Evolutionary conservation across 306 rosid genomes (phyloP), one percentile per base, ranked within the genome.

Genomic region (Corylus avellana): DNA sequence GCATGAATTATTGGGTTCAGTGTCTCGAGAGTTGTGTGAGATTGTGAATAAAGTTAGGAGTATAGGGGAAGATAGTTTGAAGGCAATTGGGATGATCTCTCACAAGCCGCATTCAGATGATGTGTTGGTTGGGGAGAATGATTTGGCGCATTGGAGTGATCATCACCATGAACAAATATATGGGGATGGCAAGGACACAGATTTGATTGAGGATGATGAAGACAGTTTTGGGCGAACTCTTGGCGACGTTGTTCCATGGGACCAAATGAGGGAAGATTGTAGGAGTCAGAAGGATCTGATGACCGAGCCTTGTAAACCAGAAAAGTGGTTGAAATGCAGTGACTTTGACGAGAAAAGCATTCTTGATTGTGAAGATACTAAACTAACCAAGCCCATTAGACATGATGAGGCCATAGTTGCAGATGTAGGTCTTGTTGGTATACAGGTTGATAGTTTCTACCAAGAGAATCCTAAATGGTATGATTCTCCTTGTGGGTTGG

Each of bases 401-500:
- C 92, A 91, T 10, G 98, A 96, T 51, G 98, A 93, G 66, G 79
- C 87, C 78, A 89, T 95, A 74, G 97, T 87, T 54, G 79, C 93
- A 18, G 98, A 93, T 85, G 97, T 91, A 72, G 94, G 99, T 78
- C 98, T 96, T 76, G 96, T 90, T 72, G 94, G 97, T 77, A 88
- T 96, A 74, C 99, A 96, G 83, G 98, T 93, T 63, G 99, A 96
- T 84, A 93, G 96, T 80, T 93, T 96, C 89, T 96, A 93, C 82
- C 98, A 85, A 61, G 99, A 91, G 83, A 93, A 86, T 84, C 73
- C 93, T 73, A 96, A 96, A 85, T 96, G 99, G 99, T 96, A 89
- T 66, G 99, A 96, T 88, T 93, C 98, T 86, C 98, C 99, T 74
- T 96, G 99, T 86, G 94, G 90, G 72, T 86, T 96, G 90, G 97